phyloP scores from a whole-genome alignment of 345 rosid genomes.

The Ailanthus altissimus region DNA sequence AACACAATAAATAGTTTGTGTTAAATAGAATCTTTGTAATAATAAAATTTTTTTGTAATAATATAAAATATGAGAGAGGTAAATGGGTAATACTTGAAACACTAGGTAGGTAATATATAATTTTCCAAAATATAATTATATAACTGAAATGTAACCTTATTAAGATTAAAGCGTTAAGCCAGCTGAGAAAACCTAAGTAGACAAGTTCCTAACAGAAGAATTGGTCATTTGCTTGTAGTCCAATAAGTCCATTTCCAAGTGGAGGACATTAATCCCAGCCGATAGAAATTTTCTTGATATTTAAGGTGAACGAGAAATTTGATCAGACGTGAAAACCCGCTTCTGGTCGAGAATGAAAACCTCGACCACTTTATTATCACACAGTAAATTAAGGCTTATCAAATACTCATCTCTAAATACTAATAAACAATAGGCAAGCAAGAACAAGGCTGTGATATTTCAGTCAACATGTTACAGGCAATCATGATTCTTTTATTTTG shows the following conservation, averaged over 20 bases:
- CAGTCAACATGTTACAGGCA: neutral
- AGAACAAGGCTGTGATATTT: neutral
- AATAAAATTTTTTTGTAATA: too few relatives aligned
- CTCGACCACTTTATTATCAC: neutral
- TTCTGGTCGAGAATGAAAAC: neutral
- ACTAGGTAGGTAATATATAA: too few relatives aligned
- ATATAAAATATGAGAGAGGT: too few relatives aligned
- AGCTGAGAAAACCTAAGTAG: neutral
- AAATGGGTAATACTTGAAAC: too few relatives aligned
- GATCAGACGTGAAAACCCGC: too few relatives aligned
- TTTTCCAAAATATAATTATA: neutral
- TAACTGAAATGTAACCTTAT: neutral
- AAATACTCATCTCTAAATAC: neutral
- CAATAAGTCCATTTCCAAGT: neutral
- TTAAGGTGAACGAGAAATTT: too few relatives aligned
- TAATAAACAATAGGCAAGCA: neutral
- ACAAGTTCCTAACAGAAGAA: neutral
- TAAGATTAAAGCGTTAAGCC: neutral
- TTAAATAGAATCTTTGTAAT: too few relatives aligned
- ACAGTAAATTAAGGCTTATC: neutral
- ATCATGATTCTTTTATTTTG: neutral
- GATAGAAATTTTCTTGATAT: neutral
- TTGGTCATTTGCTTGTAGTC: neutral
- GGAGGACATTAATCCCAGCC: neutral
- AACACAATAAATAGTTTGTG: too few relatives aligned